These are phyloP conservation scores for Ramicandelaber brevisporus DNA, from an alignment of 192 early-diverging fungal genomes.

Conservation along the genomic window DNA sequence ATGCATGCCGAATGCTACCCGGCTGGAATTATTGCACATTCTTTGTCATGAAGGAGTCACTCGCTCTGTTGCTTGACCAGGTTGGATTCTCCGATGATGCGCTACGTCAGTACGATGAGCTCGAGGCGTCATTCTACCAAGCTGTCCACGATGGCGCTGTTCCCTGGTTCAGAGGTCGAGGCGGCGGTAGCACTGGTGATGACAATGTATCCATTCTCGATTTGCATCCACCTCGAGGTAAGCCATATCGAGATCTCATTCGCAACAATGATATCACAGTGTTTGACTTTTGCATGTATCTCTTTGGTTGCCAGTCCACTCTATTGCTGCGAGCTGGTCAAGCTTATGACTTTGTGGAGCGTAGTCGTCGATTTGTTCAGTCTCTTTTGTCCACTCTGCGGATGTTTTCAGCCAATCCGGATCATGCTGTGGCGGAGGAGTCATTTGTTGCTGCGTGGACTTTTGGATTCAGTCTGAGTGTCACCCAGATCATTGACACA, in stretches of 20 bases:
- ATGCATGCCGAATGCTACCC: conserved; percentile 77
- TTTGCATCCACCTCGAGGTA: conserved; percentile 32
- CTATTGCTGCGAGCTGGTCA: conserved; percentile 41
- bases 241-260: conserved; percentile 71
- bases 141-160: conserved; percentile 53
- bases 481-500: conserved; percentile 19
- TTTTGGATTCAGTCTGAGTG: conserved; percentile 13
- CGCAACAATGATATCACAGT: conserved; percentile 72
- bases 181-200: conserved; percentile 60
- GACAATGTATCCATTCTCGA: conserved; percentile 67
- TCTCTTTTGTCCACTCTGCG: no score
- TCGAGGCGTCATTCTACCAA: conserved; percentile 87
- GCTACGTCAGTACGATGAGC: conserved; percentile 83
- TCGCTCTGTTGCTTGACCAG: conserved; percentile 64
- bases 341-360: conserved; percentile 9
- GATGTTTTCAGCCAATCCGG: no score
- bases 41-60: conserved; percentile 83
- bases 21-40: conserved; percentile 99
- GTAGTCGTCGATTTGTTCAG: conserved; percentile 12
- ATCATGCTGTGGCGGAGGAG: conserved; percentile 10
- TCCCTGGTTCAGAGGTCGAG: conserved; percentile 90
- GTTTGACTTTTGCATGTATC: conserved; percentile 90
- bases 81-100: conserved; percentile 75
- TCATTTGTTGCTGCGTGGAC: conserved; percentile 16
- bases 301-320: conserved; percentile 75